Percentiles rank a stretch among this genome's conserved stretches.
These are phyloP conservation scores for Rhododendron henanense DNA, from an alignment of 148 eudicot species.

Conservation along the genomic window DNA sequence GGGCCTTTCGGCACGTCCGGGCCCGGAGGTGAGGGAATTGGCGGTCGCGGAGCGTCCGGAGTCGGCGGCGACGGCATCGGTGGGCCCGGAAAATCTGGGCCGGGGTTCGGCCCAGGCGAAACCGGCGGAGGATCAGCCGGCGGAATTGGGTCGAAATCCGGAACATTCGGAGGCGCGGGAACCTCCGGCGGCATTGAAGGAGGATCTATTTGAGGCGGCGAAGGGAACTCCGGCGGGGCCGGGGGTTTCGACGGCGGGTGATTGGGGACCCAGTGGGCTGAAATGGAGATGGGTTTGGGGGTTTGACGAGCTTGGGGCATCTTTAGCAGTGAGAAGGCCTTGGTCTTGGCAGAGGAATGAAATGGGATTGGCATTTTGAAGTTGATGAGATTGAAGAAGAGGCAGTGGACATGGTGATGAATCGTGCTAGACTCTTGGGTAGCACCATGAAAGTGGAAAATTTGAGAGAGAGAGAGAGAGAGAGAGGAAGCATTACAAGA, in stretches of 20 bases:
- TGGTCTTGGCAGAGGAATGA: not conserved
- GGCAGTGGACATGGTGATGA: not conserved
- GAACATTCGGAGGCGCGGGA: slow-evolving; percentile 24
- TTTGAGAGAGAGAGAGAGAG: not conserved
- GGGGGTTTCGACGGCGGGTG: not conserved
- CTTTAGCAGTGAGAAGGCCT: not conserved
- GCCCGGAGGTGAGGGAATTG: not conserved
- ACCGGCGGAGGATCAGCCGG: slow-evolving; percentile 30
- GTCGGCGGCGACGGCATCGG: slow-evolving; percentile 17
- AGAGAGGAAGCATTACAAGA: not conserved
- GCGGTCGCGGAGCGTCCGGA: slow-evolving; percentile 30
- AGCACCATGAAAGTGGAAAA: not conserved
- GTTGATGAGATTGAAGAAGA: not conserved
- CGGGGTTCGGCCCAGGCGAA: slow-evolving; percentile 14
- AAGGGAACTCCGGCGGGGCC: not conserved
- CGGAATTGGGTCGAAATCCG: slow-evolving; percentile 30
- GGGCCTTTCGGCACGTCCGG: not conserved
- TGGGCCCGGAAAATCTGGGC: slow-evolving; percentile 35
- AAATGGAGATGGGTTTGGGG: not conserved
- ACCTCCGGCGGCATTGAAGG: slow-evolving; percentile 18
- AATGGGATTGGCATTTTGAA: not conserved
- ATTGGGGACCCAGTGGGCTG: not conserved
- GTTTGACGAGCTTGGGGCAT: not conserved
- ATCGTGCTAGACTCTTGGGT: too few species aligned
- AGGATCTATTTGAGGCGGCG: not conserved